phyloP scores from a whole-genome alignment of 2,329 filamentous ascomycete species.

The Claviceps quebecensis region DNA sequence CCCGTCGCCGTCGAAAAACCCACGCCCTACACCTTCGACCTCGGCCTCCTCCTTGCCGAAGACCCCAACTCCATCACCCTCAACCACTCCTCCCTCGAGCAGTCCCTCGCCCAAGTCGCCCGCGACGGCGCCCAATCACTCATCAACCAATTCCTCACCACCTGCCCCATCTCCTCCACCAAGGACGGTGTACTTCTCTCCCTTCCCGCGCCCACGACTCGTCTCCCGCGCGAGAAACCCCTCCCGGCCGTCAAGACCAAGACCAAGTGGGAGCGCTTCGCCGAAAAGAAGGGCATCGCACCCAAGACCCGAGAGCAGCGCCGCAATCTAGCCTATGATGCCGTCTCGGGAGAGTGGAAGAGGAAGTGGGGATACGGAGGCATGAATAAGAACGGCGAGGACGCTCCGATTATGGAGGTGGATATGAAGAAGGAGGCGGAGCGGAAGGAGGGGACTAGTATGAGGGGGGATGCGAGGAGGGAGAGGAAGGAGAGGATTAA shows the following conservation, averaged over 20 bases:
- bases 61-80: slow-evolving; percentile 72
- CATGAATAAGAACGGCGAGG: slow-evolving; percentile 69
- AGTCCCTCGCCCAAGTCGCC: slow-evolving; percentile 56
- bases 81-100: slow-evolving; percentile 42
- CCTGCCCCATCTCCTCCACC: slow-evolving; percentile 64
- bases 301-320: slow-evolving; percentile 68
- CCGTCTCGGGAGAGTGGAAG: slow-evolving; percentile 74
- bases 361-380: slow-evolving; percentile 92
- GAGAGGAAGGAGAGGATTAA: slow-evolving; percentile 55
- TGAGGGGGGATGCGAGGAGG: slow-evolving; percentile 47
- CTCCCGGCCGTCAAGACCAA: slow-evolving; percentile 67
- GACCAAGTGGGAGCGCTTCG: slow-evolving; percentile 94
- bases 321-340: slow-evolving; percentile 67
- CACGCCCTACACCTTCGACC: slow-evolving; percentile 84
- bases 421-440: slow-evolving; percentile 58
- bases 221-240: slow-evolving; percentile 81
- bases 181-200: slow-evolving; percentile 59
- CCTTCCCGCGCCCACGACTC: slow-evolving; percentile 56
- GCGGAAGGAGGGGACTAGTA: slow-evolving; percentile 46
- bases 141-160: slow-evolving; percentile 86
- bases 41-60: slow-evolving; percentile 71
- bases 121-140: slow-evolving; percentile 85
- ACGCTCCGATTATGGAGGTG: slow-evolving; percentile 86
- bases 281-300: slow-evolving; percentile 92
- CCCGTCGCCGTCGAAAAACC: slow-evolving; percentile 62